These are phyloP conservation scores for Filobasidium uniguttulatum DNA, from an alignment of 1,284 basidiomycete species.

Conservation along the genomic window DNA sequence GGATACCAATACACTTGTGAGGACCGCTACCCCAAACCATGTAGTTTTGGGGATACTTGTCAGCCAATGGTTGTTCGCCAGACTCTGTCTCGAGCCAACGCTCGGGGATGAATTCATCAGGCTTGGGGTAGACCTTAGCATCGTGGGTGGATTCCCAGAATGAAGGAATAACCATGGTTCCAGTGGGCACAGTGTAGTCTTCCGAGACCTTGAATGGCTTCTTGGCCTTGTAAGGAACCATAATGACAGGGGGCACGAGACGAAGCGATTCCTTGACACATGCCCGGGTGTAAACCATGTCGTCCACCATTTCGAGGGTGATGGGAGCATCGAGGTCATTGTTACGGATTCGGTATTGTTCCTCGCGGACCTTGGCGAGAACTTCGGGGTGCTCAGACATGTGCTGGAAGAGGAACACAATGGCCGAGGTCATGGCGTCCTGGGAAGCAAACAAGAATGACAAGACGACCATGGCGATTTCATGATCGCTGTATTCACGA, in stretches of 20 bases:
- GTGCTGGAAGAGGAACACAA: constrained; percentile 85
- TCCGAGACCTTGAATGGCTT: constrained; percentile 81
- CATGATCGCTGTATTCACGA: constrained; percentile 77
- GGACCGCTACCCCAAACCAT: constrained; percentile 91
- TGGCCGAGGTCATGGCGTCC: constrained; percentile 90
- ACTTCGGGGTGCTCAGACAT: constrained; percentile 84
- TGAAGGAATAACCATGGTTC: constrained; percentile 93
- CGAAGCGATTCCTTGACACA: constrained; percentile 87
- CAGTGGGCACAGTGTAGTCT: constrained; percentile 80
- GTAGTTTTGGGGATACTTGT: constrained; percentile 82
- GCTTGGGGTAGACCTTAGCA: constrained; percentile 70
- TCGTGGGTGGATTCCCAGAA: constrained; percentile 93
- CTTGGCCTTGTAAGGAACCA: constrained; percentile 88
- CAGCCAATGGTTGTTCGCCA: constrained; percentile 46
- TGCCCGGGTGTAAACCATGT: constrained; percentile 85
- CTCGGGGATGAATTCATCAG: constrained; percentile 71
- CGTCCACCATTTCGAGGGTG: constrained; percentile 75
- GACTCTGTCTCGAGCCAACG: constrained; percentile 81
- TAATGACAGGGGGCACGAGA: constrained; percentile 78
- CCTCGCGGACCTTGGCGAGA: constrained; percentile 75
- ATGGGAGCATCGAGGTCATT: constrained; percentile 67
- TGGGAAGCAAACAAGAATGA: constrained; percentile 96
- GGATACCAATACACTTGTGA: constrained; percentile 82
- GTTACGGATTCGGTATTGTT: constrained; percentile 72
- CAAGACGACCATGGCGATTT: constrained; percentile 93